Evolutionary conservation across 352 stramenopile genomes (phyloP).

Genomic region (Phytophthora pisi): DNA sequence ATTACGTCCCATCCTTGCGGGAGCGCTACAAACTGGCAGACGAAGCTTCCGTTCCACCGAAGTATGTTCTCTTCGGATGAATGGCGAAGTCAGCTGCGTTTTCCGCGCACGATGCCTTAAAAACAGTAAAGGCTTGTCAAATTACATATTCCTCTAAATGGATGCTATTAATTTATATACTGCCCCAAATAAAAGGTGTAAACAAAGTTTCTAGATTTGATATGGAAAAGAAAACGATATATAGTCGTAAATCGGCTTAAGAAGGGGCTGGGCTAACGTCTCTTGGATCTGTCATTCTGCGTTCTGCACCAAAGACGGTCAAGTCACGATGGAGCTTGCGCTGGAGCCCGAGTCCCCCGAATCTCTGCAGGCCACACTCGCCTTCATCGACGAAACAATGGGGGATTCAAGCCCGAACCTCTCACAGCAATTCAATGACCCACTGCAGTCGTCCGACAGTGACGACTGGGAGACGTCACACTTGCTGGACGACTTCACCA

Average conservation of each 20-base stretch:
- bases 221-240: not conserved
- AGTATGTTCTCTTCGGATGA: not conserved
- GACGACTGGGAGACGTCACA: conserved; percentile 16
- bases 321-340: conserved; percentile 16
- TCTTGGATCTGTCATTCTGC: conserved; percentile 12
- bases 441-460: not conserved
- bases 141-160: not conserved
- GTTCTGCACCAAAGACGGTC: not conserved
- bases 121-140: not conserved
- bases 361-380: conserved; percentile 22
- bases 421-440: not conserved
- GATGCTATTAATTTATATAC: not conserved
- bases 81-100: not conserved
- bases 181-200: too few relatives aligned
- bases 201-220: too few relatives aligned
- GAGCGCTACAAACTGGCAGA: not conserved
- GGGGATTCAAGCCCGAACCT: not conserved
- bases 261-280: not conserved
- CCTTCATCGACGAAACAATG: conserved; percentile 27
- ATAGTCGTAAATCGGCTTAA: not conserved
- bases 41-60: not conserved
- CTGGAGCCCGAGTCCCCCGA: conserved; percentile 24
- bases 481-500: conserved; percentile 13
- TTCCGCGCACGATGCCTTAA: not conserved
- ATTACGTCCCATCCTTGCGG: not conserved